These are phyloP conservation scores for Phytophthora niederhauseri DNA, from an alignment of 352 stramenopile species.

Conservation along the genomic window DNA sequence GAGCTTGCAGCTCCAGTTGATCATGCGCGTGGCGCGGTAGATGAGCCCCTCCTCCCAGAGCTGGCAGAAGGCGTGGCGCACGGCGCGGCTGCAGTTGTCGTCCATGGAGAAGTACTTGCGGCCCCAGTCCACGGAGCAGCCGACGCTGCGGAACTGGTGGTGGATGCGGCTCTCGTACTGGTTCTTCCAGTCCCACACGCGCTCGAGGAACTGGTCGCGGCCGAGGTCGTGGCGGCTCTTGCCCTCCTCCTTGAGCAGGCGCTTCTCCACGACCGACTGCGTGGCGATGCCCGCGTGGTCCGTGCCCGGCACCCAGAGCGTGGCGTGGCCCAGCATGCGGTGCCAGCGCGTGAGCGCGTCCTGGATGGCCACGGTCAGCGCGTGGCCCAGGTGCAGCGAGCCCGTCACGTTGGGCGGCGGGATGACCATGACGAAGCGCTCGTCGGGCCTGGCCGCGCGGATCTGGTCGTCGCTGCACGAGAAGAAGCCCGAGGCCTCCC, in stretches of 20 bases:
- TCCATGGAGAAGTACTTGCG: conserved; percentile 99
- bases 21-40: conserved; percentile 98
- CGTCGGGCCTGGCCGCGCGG: conserved; percentile 68
- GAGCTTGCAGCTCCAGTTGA: conserved; percentile 99
- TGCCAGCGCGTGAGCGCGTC: conserved; percentile 98
- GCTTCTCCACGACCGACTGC: conserved; percentile 93
- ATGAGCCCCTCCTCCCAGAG: conserved; percentile 95
- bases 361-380: conserved; percentile 98
- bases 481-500: conserved; percentile 97
- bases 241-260: conserved; percentile 83
- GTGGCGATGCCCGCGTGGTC: conserved; percentile 99
- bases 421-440: conserved; percentile 99
- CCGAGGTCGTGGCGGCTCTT: conserved; percentile 90
- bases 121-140: conserved; percentile 97
- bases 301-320: conserved; percentile 97
- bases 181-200: conserved; percentile 98
- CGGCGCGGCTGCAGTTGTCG: conserved; percentile 96
- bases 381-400: conserved; percentile 98
- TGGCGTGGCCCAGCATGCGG: conserved; percentile 97
- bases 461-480: conserved; percentile 91
- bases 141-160: conserved; percentile 91
- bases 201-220: conserved; percentile 94
- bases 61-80: conserved; percentile 97
- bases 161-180: conserved; percentile 89
- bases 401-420: conserved; percentile 87